Conservation (phyloP, 495 filamentous ascomycete genomes). For the Penicillium antarcticum region DNA sequence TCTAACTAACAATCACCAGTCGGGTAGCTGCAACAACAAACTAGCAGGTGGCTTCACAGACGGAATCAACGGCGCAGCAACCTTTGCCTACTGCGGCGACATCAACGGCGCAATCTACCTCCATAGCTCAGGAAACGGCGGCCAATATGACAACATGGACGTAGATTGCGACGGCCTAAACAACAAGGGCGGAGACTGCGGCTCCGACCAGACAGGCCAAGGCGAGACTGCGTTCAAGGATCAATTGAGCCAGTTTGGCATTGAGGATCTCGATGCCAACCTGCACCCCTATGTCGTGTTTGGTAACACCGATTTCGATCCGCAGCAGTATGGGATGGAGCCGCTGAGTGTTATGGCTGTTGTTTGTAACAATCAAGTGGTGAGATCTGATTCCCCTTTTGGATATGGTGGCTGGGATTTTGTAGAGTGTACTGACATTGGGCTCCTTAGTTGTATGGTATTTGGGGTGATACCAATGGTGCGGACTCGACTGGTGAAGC, state of each 20-base stretch:
- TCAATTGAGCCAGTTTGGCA: slow-evolving; percentile 38
- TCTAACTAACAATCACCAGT: slow-evolving; percentile 2
- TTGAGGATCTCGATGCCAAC: slow-evolving; percentile 57
- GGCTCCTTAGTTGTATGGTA: slow-evolving; percentile 50
- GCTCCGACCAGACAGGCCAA: slow-evolving; percentile 49
- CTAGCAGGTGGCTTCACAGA: slow-evolving; percentile 26
- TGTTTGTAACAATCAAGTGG: slow-evolving; percentile 55
- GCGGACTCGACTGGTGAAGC: slow-evolving; percentile 53
- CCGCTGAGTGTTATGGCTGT: slow-evolving; percentile 62
- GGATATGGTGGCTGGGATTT: no score
- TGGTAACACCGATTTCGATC: slow-evolving; percentile 58
- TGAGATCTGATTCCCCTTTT: slow-evolving; percentile 12
- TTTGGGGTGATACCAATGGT: slow-evolving; percentile 67
- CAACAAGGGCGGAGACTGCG: slow-evolving; percentile 45
- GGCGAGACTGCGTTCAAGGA: slow-evolving; percentile 52
- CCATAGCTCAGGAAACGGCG: slow-evolving; percentile 17
- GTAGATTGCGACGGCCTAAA: slow-evolving; percentile 66
- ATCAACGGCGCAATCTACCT: slow-evolving; percentile 29
- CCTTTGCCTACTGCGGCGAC: slow-evolving; percentile 28
- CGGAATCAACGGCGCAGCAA: slow-evolving; percentile 9
- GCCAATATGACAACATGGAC: slow-evolving; percentile 51
- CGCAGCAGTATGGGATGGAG: slow-evolving; percentile 48
- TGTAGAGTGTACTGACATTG: not conserved
- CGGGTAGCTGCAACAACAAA: slow-evolving; percentile 18
- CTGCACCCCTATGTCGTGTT: slow-evolving; percentile 65